phyloP scores from a whole-genome alignment of 345 rosid genomes.

The Dovyalis caffra region DNA sequence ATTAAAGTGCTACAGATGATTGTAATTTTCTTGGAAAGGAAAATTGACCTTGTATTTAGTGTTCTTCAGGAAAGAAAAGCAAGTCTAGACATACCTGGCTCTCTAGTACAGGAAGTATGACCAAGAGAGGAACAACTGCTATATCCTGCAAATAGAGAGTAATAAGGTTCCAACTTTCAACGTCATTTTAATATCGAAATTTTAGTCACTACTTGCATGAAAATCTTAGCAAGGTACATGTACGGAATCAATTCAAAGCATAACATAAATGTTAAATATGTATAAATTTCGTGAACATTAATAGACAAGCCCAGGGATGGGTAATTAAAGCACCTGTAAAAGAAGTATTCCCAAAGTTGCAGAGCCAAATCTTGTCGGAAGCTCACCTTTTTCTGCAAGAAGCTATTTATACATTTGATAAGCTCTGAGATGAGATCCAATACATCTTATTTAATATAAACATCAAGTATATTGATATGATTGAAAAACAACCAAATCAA shows the following conservation, averaged over 20 bases:
- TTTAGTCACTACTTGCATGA: slow-evolving; percentile 17
- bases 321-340: slow-evolving; percentile 61
- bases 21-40: too few species aligned
- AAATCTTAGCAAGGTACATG: slow-evolving; percentile 9
- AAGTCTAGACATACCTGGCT: slow-evolving; percentile 61
- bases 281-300: not conserved
- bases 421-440: slow-evolving; percentile 27
- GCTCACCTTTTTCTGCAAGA: slow-evolving; percentile 99
- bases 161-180: slow-evolving; percentile 11
- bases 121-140: slow-evolving; percentile 90
- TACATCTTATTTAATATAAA: not conserved
- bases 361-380: slow-evolving; percentile 95
- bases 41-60: not conserved
- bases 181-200: not conserved
- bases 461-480: not conserved
- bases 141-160: slow-evolving; percentile 68
- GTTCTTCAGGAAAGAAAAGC: not conserved
- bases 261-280: not conserved
- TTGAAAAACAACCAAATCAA: not conserved
- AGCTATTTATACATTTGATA: slow-evolving; percentile 58
- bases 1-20: too few species aligned
- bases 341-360: slow-evolving; percentile 98
- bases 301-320: not conserved
- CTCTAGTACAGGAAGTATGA: slow-evolving; percentile 88
- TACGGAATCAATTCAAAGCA: slow-evolving; percentile 9